Base-by-base conservation (phyloP, 2,329 filamentous ascomycete genomes). In the Hirsutella rhossiliensis region DNA sequence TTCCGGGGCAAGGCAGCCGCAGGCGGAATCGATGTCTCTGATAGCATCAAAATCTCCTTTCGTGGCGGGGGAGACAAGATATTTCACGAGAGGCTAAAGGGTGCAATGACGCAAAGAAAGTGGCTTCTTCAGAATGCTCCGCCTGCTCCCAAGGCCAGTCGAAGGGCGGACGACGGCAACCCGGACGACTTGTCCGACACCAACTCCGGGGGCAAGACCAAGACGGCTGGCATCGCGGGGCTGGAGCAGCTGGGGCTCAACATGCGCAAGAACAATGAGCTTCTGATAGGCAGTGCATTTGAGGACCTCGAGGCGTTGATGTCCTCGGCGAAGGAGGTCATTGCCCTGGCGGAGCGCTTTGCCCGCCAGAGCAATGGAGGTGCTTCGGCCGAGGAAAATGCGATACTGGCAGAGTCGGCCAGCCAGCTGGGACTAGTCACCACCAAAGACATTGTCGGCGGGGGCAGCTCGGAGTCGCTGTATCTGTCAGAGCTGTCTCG, bases 231-330 rank as follows among this genome's bases (percentile, higher is more conserved):
- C 3, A 96, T 98, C 54, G 90, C 90, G 11, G 90, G 89, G 0
- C 73, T 98, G 2, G 92, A 98, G 61, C 82, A 87, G 55, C 79
- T 88, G 48, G 86, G 87, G 0, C 65, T 90, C 6, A 86, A 89
- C 53, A 78, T 88, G 56, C 83, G 87, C 45, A 90, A 87, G 65
- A 95, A 94, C 61, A 97, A 96, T 54, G 88, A 96, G 62, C 66
- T 87, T 11, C 82, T 96, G 41, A 95, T 98, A 50, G 90, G 90
- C 23, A 88, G 78, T 51, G 89, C 92, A 0, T 98, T 98, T 56
- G 90, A 96, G 59, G 92, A 98, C 56, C 75, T 98, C 0, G 90
- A 97, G 59, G 89, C 92, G 4, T 72, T 98, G 32, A 98, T 97
- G 90, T 87, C 89, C 3, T 96, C 90, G 4, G 92, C 92, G 5